A percentile compares a stretch with the other conserved stretches of the same genome.
Evolutionary conservation across 495 filamentous ascomycete genomes (phyloP).

Genomic region (Aspergillus bridgeri): DNA sequence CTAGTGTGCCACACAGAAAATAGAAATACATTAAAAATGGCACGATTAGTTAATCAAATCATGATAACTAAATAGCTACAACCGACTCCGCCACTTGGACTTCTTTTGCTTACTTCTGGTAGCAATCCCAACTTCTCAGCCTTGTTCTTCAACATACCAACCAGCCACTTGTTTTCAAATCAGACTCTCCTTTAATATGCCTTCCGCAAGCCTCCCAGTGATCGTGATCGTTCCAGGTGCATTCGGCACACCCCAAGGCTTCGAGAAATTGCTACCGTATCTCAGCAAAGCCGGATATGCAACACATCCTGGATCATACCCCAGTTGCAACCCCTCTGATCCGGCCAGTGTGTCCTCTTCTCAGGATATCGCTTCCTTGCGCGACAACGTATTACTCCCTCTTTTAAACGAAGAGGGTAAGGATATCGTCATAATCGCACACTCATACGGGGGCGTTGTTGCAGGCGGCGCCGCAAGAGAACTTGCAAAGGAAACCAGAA

Average conservation of each 20-base stretch:
- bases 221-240: constrained; percentile 11
- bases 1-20: no score
- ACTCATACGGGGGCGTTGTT: constrained; percentile 8
- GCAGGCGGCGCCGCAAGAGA: constrained; percentile 7
- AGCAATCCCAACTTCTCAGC: background rate
- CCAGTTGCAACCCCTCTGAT: constrained; percentile 7
- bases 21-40: background rate
- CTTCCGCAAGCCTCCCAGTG: constrained; percentile 2
- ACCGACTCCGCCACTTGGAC: background rate
- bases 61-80: no score
- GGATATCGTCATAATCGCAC: constrained; percentile 8
- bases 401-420: constrained; percentile 4
- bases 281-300: constrained; percentile 7
- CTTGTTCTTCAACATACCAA: background rate
- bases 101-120: background rate
- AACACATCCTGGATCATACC: constrained; percentile 4
- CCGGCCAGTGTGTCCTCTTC: constrained; percentile 3
- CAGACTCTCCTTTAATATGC: background rate
- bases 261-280: constrained; percentile 4
- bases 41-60: no score
- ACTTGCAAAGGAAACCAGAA: constrained; percentile 2
- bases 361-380: constrained; percentile 8
- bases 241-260: constrained; percentile 8
- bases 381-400: constrained; percentile 8
- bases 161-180: background rate